Conservation (phyloP, 345 rosid genomes). For the Combretum micranthum region DNA sequence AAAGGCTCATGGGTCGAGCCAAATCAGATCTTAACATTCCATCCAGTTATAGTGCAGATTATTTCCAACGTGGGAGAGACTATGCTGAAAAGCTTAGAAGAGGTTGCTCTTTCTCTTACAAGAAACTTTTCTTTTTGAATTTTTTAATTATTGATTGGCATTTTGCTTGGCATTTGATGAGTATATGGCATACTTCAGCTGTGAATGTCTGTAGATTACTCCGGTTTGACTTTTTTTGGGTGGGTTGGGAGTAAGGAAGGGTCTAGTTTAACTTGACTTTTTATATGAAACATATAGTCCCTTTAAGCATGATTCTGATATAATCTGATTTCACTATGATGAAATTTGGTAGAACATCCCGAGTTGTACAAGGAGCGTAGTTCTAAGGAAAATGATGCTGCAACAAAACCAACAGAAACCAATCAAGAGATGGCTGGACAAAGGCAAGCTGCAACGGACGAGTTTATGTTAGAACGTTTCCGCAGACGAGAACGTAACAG, state of each 20-base stretch:
- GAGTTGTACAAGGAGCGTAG: slow-evolving; percentile 79
- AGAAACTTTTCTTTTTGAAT: neutral
- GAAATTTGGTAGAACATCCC: slow-evolving; percentile 66
- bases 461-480: slow-evolving; percentile 84
- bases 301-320: neutral
- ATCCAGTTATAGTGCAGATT: slow-evolving; percentile 94
- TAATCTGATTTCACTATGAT: neutral
- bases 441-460: slow-evolving; percentile 96
- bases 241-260: too few relatives aligned
- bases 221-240: too few relatives aligned
- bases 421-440: slow-evolving; percentile 47
- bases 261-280: too few relatives aligned
- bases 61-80: slow-evolving; percentile 87
- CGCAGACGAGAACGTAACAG: slow-evolving; percentile 94
- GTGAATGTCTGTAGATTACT: too few relatives aligned
- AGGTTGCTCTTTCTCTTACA: slow-evolving; percentile 33
- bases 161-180: too few relatives aligned
- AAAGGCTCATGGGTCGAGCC: slow-evolving; percentile 63
- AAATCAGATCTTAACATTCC: slow-evolving; percentile 78
- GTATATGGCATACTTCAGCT: too few relatives aligned
- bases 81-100: slow-evolving; percentile 93
- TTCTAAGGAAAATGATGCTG: slow-evolving; percentile 39
- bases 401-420: slow-evolving; percentile 42
- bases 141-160: neutral
- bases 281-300: neutral